These are phyloP conservation scores for Candida palmyrensis DNA, from an alignment of 805 yeast genomes.

Conservation along the genomic window DNA sequence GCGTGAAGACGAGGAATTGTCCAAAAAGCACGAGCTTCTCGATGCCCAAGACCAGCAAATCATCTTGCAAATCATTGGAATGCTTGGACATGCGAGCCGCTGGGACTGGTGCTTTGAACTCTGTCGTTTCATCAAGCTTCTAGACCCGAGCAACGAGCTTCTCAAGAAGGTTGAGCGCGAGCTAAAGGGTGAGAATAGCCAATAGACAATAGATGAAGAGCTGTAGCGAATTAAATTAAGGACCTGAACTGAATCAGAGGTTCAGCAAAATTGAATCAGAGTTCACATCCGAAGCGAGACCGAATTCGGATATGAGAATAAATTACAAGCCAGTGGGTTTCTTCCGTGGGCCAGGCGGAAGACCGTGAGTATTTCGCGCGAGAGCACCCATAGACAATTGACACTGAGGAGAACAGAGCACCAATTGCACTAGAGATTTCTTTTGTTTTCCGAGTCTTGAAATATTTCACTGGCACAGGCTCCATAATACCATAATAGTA, in stretches of 20 bases:
- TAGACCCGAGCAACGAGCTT: constrained; percentile 38
- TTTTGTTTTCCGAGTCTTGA: no score
- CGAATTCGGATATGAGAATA: neutral
- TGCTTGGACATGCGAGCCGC: constrained; percentile 33
- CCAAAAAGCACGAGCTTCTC: constrained; percentile 11
- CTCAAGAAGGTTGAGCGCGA: constrained; percentile 11
- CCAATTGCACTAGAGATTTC: no score
- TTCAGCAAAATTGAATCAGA: neutral
- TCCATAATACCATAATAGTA: no score
- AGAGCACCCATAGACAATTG: no score
- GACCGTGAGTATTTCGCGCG: neutral
- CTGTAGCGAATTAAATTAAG: neutral
- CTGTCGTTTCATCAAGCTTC: constrained; percentile 47
- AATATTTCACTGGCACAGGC: no score
- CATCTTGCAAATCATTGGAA: constrained; percentile 38
- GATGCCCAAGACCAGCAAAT: constrained; percentile 33
- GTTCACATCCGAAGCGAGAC: neutral
- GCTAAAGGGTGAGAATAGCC: neutral
- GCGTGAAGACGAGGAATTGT: constrained; percentile 25
- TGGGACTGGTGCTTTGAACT: constrained; percentile 54
- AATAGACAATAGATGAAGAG: neutral
- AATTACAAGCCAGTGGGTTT: neutral
- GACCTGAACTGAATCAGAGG: neutral
- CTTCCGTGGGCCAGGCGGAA: neutral
- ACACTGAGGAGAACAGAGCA: no score